Base-by-base conservation (phyloP, 306 rosid genomes). In the Prunus davidiana region DNA sequence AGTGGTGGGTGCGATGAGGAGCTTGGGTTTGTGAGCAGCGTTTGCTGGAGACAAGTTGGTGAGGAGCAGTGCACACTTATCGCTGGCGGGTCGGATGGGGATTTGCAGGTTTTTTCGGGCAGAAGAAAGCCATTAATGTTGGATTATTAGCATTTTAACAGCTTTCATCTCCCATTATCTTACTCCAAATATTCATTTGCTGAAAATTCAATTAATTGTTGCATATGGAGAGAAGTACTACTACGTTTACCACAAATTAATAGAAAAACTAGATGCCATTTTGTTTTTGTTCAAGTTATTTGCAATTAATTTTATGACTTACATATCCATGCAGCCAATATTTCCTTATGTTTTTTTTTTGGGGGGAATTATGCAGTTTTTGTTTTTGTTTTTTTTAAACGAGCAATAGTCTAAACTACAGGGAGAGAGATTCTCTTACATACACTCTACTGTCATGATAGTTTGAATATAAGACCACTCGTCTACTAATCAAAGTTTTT, bases 11-110 rank as follows among this genome's bases (percentile, higher is more conserved):
- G 45, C 5, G 82, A 75, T 2, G 76, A 63, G 24, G 49, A 72
- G 10, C 27, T 24, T 0, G 81, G 86, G 12, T 87, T 87, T 34
- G 93, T 89, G 49, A 87, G 93, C 49, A 81, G 91, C 9, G 91
- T 89, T 27, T 82, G 88, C 49, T 89, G 93, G 93, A 68, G 87
- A 72, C 89, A 89, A 63, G 64, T 49, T 20, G 87, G 75, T 0
- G 87, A 75, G 67, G 85, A 89, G 9, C 63, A 82, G 11, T 89
- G 89, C 34, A 87, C 85, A 1, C 79, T 89, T 0, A 65, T 87
- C 50, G 88, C 88, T 0, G 93, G 88, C 24, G 93, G 93, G 4
- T 89, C 91, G 20, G 83, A 87, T 50, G 93, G 91, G 46, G 87
- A 67, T 73, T 65, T 89, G 74, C 85, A 87, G 75, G 76, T 89